These are phyloP conservation scores for Neurospora sp. DNA, from an alignment of 2,329 filamentous ascomycete genomes.

Conservation along the genomic window DNA sequence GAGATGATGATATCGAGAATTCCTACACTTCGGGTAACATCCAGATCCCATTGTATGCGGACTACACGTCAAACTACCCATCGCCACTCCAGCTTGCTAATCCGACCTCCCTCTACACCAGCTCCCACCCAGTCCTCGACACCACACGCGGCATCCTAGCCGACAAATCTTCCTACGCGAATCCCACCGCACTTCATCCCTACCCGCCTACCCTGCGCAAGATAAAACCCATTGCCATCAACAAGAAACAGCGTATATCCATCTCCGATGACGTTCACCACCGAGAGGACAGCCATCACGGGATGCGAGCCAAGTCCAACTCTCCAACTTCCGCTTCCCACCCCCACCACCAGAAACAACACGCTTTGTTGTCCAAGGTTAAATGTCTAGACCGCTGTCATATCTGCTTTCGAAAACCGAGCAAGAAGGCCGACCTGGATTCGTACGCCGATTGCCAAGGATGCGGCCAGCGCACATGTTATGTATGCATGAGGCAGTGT, in stretches of 20 bases:
- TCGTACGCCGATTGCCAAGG: slow-evolving; percentile 54
- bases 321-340: not conserved
- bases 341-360: not conserved
- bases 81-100: slow-evolving; percentile 1
- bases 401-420: slow-evolving; percentile 56
- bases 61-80: slow-evolving; percentile 1
- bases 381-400: slow-evolving; percentile 37
- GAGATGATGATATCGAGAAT: slow-evolving; percentile 21
- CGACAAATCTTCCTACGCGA: slow-evolving; percentile 2
- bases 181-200: not conserved
- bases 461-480: slow-evolving; percentile 54
- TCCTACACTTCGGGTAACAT: slow-evolving; percentile 2
- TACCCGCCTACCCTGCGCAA: slow-evolving; percentile 9
- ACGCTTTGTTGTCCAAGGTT: slow-evolving; percentile 3
- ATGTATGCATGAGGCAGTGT: slow-evolving; percentile 58
- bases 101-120: not conserved
- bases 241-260: slow-evolving; percentile 12
- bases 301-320: not conserved
- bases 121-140: slow-evolving; percentile 2
- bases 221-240: slow-evolving; percentile 11
- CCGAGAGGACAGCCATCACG: not conserved
- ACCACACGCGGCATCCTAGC: slow-evolving; percentile 5
- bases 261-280: slow-evolving; percentile 6
- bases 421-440: slow-evolving; percentile 54
- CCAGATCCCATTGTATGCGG: slow-evolving; percentile 11